These are phyloP conservation scores for Ustulina deusta DNA, from an alignment of 2,329 filamentous ascomycete species.

Conservation along the genomic window DNA sequence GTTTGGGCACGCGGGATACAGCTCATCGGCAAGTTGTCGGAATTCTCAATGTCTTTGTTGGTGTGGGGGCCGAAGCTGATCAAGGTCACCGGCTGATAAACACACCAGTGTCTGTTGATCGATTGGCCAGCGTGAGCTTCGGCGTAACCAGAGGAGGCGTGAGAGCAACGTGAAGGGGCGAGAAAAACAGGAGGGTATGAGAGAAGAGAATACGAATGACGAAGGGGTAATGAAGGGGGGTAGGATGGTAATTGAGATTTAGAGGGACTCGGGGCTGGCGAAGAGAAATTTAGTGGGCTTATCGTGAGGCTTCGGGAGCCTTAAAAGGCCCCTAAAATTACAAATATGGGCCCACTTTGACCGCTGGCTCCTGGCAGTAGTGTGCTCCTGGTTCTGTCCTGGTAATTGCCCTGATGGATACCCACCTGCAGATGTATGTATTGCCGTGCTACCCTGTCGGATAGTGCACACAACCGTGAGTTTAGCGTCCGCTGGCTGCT, in stretches of 20 bases:
- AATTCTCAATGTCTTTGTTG: slow-evolving; percentile 10
- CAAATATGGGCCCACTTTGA: slow-evolving; percentile 33
- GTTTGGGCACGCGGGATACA: background rate
- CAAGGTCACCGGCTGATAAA: slow-evolving; percentile 23
- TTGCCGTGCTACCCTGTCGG: background rate
- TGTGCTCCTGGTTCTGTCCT: background rate
- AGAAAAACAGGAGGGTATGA: slow-evolving; percentile 13
- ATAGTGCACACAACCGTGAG: slow-evolving; percentile 3
- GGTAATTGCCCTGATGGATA: background rate
- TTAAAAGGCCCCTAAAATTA: slow-evolving; percentile 29
- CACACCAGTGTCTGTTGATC: slow-evolving; percentile 14
- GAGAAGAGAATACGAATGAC: slow-evolving; percentile 10
- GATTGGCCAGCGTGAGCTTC: slow-evolving; percentile 25
- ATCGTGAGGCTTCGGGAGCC: slow-evolving; percentile 28
- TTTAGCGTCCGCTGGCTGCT: background rate
- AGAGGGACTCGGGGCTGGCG: slow-evolving; percentile 39
- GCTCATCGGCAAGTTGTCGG: slow-evolving; percentile 30
- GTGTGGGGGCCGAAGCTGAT: slow-evolving; percentile 28
- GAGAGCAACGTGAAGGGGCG: slow-evolving; percentile 6
- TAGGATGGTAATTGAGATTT: slow-evolving; percentile 30
- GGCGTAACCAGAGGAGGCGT: slow-evolving; percentile 17
- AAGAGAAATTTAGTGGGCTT: slow-evolving; percentile 48
- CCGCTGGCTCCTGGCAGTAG: slow-evolving; percentile 5
- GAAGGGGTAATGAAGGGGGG: slow-evolving; percentile 19
- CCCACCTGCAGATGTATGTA: slow-evolving; percentile 1